Percentiles rank a stretch among this genome's conserved stretches.
Evolutionary conservation across 371 early-diverging fungal species (phyloP).

Genomic region (Actinomucor elegans): DNA sequence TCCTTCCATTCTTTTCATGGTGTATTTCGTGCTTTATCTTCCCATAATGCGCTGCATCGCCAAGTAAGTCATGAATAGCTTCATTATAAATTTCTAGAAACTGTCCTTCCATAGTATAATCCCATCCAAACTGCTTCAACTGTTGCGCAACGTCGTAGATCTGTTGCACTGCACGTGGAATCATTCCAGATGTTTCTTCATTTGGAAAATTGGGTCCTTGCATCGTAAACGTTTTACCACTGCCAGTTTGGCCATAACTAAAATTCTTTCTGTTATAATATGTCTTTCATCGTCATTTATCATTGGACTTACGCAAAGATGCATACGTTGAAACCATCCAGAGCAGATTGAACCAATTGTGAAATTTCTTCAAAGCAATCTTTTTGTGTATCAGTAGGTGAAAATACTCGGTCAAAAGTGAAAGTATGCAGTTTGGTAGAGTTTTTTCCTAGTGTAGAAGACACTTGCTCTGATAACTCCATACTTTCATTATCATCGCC

Average conservation of each 20-base stretch:
- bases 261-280: no score
- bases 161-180: conserved; percentile 86
- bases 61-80: conserved; percentile 84
- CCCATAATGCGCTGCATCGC: conserved; percentile 36
- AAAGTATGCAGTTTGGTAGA: conserved; percentile 68
- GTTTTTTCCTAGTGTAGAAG: conserved; percentile 37
- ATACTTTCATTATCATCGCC: conserved; percentile 55
- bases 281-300: no score
- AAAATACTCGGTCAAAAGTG: conserved; percentile 85
- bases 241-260: conserved; percentile 99
- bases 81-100: conserved; percentile 98
- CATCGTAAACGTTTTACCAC: conserved; percentile 90
- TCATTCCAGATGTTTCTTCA: conserved; percentile 72
- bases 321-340: conserved; percentile 98
- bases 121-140: conserved; percentile 83
- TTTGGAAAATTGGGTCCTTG: conserved; percentile 60
- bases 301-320: no score
- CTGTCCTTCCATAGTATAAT: conserved; percentile 82
- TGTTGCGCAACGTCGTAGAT: conserved; percentile 80
- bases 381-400: conserved; percentile 68
- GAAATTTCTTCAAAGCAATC: conserved; percentile 94
- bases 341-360: conserved; percentile 91
- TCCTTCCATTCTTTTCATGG: conserved; percentile 73
- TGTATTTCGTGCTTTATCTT: conserved; percentile 81
- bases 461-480: conserved; percentile 47